These are phyloP conservation scores for Coemansia sp. DNA, from an alignment of 192 early-diverging fungal genomes.

Conservation along the genomic window DNA sequence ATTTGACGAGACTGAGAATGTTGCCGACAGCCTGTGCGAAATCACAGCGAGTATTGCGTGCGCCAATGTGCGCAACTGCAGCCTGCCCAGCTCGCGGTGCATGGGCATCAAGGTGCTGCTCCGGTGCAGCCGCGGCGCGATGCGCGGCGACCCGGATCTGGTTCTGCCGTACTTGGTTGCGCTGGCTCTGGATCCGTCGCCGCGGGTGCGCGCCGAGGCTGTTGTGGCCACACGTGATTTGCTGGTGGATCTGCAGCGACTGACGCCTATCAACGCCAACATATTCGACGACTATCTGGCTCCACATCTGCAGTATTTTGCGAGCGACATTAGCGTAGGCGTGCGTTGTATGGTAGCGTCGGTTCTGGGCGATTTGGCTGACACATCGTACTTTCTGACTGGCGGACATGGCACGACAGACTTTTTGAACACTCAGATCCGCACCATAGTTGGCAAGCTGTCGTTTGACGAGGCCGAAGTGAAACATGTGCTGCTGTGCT, in stretches of 20 bases:
- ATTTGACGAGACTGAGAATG: conserved; percentile 20
- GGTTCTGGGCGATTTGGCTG: conserved; percentile 75
- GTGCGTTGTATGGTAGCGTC: conserved; percentile 83
- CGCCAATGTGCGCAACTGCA: conserved; percentile 48
- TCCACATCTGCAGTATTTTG: conserved; percentile 69
- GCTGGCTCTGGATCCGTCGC: conserved; percentile 29
- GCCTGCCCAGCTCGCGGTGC: conserved; percentile 32
- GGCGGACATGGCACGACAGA: conserved; percentile 30
- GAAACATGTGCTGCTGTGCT: conserved; percentile 76
- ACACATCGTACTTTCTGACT: conserved; percentile 71
- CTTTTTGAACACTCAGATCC: conserved; percentile 66
- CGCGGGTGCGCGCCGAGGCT: conserved; percentile 46
- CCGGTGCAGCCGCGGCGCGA: conserved; percentile 32
- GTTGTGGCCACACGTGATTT: conserved; percentile 34
- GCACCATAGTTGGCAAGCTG: conserved; percentile 70
- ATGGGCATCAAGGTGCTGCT: conserved; percentile 44
- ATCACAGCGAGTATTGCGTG: conserved; percentile 44
- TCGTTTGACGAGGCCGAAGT: conserved; percentile 80
- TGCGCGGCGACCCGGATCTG: conserved; percentile 41
- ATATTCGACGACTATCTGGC: conserved; percentile 92
- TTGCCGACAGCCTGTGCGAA: conserved; percentile 32
- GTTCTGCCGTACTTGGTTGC: conserved; percentile 47
- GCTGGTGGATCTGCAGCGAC: conserved; percentile 68
- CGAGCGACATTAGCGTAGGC: conserved; percentile 68
- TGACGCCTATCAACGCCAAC: conserved; percentile 78